Evolutionary conservation across 345 rosid species (phyloP).

Genomic region (Salix koriyanagi): DNA sequence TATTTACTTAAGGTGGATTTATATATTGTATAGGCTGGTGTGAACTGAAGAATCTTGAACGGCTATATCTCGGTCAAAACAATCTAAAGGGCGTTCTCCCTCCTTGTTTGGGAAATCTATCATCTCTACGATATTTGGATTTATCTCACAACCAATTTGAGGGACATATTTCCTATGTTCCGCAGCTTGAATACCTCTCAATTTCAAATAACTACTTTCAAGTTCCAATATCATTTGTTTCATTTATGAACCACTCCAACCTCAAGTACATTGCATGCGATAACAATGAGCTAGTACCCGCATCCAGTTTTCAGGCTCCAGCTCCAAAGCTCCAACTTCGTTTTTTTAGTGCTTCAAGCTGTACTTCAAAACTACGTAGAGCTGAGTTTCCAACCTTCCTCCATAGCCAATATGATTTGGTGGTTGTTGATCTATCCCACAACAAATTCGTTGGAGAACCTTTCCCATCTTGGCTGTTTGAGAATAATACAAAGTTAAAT

Average conservation of each 20-base stretch:
- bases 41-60: background rate
- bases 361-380: background rate
- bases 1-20: background rate
- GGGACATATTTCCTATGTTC: background rate
- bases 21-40: background rate
- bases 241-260: background rate
- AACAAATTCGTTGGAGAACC: background rate
- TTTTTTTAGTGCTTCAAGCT: background rate
- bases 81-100: background rate
- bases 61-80: accelerated
- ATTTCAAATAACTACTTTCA: background rate
- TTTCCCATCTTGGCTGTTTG: slow-evolving; percentile 24
- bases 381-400: background rate
- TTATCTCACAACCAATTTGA: background rate
- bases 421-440: background rate
- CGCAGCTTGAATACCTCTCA: background rate
- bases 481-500: slow-evolving; percentile 20
- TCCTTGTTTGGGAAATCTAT: background rate
- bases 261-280: accelerated
- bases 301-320: background rate
- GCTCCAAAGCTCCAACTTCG: background rate
- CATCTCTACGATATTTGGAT: background rate
- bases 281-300: background rate
- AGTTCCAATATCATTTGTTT: background rate
- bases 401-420: background rate